phyloP scores from a whole-genome alignment of 73 alveolate species.

The Durusdinium trenchii region DNA sequence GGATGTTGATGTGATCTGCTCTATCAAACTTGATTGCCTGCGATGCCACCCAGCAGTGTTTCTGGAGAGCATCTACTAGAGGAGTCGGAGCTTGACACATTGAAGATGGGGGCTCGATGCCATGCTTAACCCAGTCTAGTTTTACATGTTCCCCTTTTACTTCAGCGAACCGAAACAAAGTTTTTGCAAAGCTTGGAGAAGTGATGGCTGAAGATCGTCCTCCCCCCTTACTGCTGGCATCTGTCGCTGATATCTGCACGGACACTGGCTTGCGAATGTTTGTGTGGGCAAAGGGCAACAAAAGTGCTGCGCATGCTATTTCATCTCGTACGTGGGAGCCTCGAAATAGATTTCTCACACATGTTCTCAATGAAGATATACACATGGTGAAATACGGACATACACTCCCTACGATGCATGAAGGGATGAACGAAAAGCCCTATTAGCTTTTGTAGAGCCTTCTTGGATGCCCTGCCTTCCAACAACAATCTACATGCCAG shows the following conservation, averaged over 20 bases:
- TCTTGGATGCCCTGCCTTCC: neutral
- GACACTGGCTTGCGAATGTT: conserved; percentile 18
- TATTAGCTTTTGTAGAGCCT: conserved; percentile 12
- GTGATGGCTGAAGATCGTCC: neutral
- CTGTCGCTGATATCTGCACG: neutral
- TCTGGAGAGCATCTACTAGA: neutral
- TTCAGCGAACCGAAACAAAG: neutral
- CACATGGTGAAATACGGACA: neutral
- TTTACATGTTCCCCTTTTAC: neutral
- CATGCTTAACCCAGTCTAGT: neutral
- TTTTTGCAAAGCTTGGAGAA: neutral
- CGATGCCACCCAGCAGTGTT: neutral
- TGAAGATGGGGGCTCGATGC: neutral
- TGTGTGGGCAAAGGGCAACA: neutral
- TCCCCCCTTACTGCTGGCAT: neutral
- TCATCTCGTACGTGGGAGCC: neutral
- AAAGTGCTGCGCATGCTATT: neutral
- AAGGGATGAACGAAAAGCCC: conserved; percentile 2
- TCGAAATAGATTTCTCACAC: neutral
- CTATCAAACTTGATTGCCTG: neutral
- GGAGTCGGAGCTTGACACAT: neutral
- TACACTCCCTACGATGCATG: neutral
- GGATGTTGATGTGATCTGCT: neutral
- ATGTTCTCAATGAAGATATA: neutral
- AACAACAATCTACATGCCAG: neutral